Conservation (phyloP, 345 rosid genomes). For the Microcos paniculata region DNA sequence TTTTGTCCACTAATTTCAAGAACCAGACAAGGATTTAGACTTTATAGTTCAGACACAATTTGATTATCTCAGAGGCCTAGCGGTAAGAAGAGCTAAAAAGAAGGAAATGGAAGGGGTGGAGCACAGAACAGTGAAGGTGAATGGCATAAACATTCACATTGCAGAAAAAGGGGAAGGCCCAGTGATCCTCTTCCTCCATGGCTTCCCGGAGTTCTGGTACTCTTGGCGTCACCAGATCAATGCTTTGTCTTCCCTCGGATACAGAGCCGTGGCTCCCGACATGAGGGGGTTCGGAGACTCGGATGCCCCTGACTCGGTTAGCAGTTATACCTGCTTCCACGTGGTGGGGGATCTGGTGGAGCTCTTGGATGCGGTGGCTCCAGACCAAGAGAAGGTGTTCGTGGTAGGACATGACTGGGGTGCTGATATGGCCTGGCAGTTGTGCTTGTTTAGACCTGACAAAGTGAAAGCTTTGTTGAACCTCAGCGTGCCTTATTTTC, state of each 20-base stretch:
- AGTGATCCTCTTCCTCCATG: constrained; percentile 55
- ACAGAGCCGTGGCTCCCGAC: constrained; percentile 68
- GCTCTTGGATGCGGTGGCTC: constrained; percentile 29
- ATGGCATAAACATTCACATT: constrained; percentile 29
- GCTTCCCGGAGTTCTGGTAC: constrained; percentile 74
- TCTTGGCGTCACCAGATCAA: constrained; percentile 74
- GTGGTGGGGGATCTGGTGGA: constrained; percentile 50
- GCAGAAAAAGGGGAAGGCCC: constrained; percentile 64
- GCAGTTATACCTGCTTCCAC: constrained; percentile 46
- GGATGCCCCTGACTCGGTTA: constrained; percentile 43
- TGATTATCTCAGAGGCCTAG: too few relatives aligned
- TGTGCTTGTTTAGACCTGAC: constrained; percentile 56
- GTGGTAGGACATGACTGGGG: constrained; percentile 79
- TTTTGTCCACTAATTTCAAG: too few relatives aligned
- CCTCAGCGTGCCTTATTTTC: constrained; percentile 45
- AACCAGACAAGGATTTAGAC: too few relatives aligned
- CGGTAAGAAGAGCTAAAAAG: neutral
- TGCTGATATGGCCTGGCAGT: constrained; percentile 47
- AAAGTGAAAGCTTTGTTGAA: constrained; percentile 47
- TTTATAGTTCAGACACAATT: too few relatives aligned
- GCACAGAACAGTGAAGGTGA: constrained; percentile 6
- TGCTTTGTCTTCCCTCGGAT: constrained; percentile 50
- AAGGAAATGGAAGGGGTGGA: constrained; percentile 12
- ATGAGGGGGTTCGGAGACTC: constrained; percentile 64
- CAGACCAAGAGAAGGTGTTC: constrained; percentile 41